Evolutionary conservation across 164 flowering plant species (phyloP).

Genomic region (Umbilicus rupestris): DNA sequence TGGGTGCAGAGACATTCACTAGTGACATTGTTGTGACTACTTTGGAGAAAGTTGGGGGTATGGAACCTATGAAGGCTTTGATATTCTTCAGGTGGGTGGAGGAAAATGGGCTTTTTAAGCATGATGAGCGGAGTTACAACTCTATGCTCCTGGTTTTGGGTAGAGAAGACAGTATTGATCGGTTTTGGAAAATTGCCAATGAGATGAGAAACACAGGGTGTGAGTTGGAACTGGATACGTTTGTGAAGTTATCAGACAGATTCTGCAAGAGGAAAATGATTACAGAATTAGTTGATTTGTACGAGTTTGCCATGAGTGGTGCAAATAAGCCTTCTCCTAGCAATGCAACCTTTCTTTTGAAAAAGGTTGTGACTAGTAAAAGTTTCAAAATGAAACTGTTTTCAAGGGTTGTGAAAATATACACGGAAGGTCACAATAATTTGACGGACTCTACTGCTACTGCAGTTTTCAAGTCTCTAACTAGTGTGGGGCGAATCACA

Average conservation of each 20-base stretch:
- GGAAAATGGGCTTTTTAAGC: conserved; percentile 41
- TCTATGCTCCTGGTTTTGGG: conserved; percentile 49
- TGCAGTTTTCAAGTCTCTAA: conserved; percentile 50
- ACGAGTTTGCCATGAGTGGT: conserved; percentile 57
- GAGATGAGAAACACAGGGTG: conserved; percentile 52
- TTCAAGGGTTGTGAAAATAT: conserved; percentile 37
- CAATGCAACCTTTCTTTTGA: conserved; percentile 48
- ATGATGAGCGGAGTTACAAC: conserved; percentile 39
- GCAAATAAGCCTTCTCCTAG: conserved; percentile 39
- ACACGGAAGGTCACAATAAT: conserved; percentile 32
- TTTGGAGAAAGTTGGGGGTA: conserved; percentile 28
- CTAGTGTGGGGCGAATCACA: conserved; percentile 47
- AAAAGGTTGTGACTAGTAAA: conserved; percentile 38
- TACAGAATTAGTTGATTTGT: conserved; percentile 57
- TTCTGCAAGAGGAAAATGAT: conserved; percentile 50
- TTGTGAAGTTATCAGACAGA: conserved; percentile 26
- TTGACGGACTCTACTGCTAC: conserved; percentile 31
- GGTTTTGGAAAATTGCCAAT: conserved; percentile 51
- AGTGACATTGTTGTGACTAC: conserved; percentile 37
- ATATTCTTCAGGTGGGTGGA: conserved; percentile 63
- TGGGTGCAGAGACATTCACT: conserved; percentile 26
- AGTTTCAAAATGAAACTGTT: conserved; percentile 46
- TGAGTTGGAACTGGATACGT: conserved; percentile 52
- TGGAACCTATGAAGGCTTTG: conserved; percentile 45
- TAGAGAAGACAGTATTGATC: conserved; percentile 43